phyloP scores from a whole-genome alignment of 805 yeast genomes.

The Pichia pseudocactophila region DNA sequence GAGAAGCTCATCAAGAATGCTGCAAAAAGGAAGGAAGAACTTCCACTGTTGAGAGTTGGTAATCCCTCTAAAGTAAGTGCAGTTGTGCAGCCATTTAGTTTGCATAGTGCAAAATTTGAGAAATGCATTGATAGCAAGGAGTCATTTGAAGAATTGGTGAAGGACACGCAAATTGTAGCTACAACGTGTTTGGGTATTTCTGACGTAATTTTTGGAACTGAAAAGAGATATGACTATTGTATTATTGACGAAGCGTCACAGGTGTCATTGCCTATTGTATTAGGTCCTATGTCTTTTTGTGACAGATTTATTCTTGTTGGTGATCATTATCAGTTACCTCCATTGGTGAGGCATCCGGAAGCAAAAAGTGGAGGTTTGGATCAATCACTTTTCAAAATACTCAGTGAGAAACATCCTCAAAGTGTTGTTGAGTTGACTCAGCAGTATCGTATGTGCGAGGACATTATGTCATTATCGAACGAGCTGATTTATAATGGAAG shows the following conservation, averaged over 20 bases:
- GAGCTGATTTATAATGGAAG: constrained; percentile 66
- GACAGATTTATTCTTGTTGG: constrained; percentile 89
- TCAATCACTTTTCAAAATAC: constrained; percentile 62
- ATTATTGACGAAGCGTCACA: constrained; percentile 97
- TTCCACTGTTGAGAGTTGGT: constrained; percentile 63
- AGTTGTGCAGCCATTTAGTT: constrained; percentile 44
- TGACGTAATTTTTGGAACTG: constrained; percentile 48
- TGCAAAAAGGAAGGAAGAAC: constrained; percentile 5
- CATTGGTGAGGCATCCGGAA: constrained; percentile 61
- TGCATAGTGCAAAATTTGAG: constrained; percentile 30
- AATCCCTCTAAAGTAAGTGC: constrained; percentile 50
- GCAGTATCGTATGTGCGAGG: constrained; percentile 90
- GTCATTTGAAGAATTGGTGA: constrained; percentile 39
- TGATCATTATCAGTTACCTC: constrained; percentile 90
- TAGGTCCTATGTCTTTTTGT: constrained; percentile 78
- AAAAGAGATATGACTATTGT: constrained; percentile 74
- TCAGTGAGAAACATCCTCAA: constrained; percentile 66
- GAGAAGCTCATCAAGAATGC: constrained; percentile 45
- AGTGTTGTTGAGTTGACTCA: constrained; percentile 67
- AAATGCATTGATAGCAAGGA: constrained; percentile 28
- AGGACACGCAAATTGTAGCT: constrained; percentile 69
- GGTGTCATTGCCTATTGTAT: constrained; percentile 79
- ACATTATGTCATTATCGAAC: constrained; percentile 78
- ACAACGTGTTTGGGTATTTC: constrained; percentile 76
- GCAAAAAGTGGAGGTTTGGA: constrained; percentile 64